These are phyloP conservation scores for Kodamaea suecica DNA, from an alignment of 1,139 yeast species.

Conservation along the genomic window DNA sequence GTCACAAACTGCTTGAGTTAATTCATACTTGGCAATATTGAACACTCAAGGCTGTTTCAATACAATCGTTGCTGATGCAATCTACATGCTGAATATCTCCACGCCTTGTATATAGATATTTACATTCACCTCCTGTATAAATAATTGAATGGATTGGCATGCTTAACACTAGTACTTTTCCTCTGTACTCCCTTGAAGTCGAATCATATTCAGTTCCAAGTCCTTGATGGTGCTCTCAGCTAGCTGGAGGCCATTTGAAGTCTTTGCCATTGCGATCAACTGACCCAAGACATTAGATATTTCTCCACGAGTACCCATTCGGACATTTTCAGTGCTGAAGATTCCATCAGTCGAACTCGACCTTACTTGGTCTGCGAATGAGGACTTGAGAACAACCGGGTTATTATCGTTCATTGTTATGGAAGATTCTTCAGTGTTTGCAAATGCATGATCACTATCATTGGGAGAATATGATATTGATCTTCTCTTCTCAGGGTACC, in stretches of 20 bases:
- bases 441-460: slow-evolving; percentile 1
- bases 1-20: background rate
- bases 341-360: too few relatives aligned
- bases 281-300: slow-evolving; percentile 1
- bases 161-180: slow-evolving; percentile 2
- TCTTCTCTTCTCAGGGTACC: slow-evolving; percentile 6
- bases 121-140: slow-evolving; percentile 1
- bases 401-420: too few relatives aligned
- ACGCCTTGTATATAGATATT: slow-evolving; percentile 1
- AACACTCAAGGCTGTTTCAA: too few relatives aligned
- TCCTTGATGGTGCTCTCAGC: slow-evolving; percentile 3
- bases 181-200: slow-evolving; percentile 2
- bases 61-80: too few relatives aligned
- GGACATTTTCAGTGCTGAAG: background rate
- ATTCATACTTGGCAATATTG: too few relatives aligned
- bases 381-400: slow-evolving; percentile 1
- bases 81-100: background rate
- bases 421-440: background rate
- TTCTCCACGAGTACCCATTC: background rate
- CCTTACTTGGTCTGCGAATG: background rate
- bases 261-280: slow-evolving; percentile 1
- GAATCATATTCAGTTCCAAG: slow-evolving; percentile 6
- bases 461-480: slow-evolving; percentile 1
- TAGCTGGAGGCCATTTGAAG: slow-evolving; percentile 1
- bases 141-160: background rate